Conservation (phyloP, 352 stramenopile species). For the Globisporangium cystogenes region DNA sequence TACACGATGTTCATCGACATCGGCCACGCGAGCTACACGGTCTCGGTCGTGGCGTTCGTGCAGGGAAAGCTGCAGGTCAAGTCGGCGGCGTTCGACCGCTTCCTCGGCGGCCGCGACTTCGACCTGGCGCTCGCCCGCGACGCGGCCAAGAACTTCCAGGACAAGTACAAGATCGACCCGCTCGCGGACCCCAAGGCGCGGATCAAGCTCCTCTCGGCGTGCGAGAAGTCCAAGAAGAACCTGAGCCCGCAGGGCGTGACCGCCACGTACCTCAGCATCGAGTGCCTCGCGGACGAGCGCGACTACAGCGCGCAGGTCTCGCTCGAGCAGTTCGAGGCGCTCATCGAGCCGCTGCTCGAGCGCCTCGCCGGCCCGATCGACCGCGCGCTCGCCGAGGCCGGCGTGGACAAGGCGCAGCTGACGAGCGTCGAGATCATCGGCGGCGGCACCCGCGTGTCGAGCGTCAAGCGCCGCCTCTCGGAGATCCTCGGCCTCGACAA, state of each 20-base stretch:
- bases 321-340: slow-evolving; percentile 93
- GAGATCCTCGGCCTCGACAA: slow-evolving; percentile 91
- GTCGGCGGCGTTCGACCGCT: slow-evolving; percentile 90
- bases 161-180: slow-evolving; percentile 95
- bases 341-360: slow-evolving; percentile 88
- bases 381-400: slow-evolving; percentile 81
- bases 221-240: slow-evolving; percentile 99
- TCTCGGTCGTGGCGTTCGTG: slow-evolving; percentile 91
- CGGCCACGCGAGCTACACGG: slow-evolving; percentile 92
- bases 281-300: slow-evolving; percentile 97
- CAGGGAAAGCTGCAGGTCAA: slow-evolving; percentile 96
- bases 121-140: slow-evolving; percentile 94
- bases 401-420: slow-evolving; percentile 89
- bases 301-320: slow-evolving; percentile 96
- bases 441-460: slow-evolving; percentile 93
- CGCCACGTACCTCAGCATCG: slow-evolving; percentile 95
- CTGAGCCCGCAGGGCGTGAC: slow-evolving; percentile 95
- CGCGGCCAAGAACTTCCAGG: slow-evolving; percentile 93
- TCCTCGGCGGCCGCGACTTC: slow-evolving; percentile 96
- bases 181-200: slow-evolving; percentile 91
- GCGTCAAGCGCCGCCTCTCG: slow-evolving; percentile 92
- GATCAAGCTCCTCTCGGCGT: slow-evolving; percentile 96
- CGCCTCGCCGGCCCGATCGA: slow-evolving; percentile 85
- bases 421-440: slow-evolving; percentile 95
- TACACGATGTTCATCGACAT: slow-evolving; percentile 99